Evolutionary conservation across 225 moss, liverwort and hornwort genomes (phyloP), one percentile per base, ranked within the genome.

Genomic region (Antitrichia curtipendula): DNA sequence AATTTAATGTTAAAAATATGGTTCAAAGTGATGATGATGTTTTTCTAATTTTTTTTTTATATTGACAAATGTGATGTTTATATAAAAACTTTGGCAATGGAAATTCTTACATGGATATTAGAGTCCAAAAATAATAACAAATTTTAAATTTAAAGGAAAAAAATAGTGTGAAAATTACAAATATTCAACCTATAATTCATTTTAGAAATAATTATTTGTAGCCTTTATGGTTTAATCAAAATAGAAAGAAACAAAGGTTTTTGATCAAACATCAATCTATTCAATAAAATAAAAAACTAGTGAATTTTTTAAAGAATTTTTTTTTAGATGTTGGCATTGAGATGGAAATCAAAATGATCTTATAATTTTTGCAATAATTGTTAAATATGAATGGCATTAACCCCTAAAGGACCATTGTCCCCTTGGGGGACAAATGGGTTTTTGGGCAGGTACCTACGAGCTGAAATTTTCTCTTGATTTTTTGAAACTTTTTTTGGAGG

Each of bases 81-180:
- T 17, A 8, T 28, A 1, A 6, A 73, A 0, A 29, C 3, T 70
- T 63, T 66, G 4, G 3, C 29, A 18, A 45, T 18, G 6, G 18
- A 47, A 18, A 47, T 18, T 73, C 2, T 10, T 10, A 29, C 1
- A 47, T 2, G 1, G 4, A 47, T 29, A 29, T 45, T 2, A 18
- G 1, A 47, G 47, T 2, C 47, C 3, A 0, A 18, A 29, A 18
- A 73, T 3, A 45, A 47, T 18, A 29, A 73, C 4, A 47, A 29
- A 0, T 11, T 16, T 40, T 38, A 13, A 23, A 69, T 2, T 24
- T 4, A n/a, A 70, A 16, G 3, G 8, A 0, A 27, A 71, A 13
- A 43, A 25, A 15, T 41, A 6, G 9, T 43, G 0, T 43, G 4
- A 43, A 27, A 71, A 41, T 3, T 41, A 68, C 25, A 43, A 41